phyloP scores from a whole-genome alignment of 257 asterid species.

The Ilex aquifolium region DNA sequence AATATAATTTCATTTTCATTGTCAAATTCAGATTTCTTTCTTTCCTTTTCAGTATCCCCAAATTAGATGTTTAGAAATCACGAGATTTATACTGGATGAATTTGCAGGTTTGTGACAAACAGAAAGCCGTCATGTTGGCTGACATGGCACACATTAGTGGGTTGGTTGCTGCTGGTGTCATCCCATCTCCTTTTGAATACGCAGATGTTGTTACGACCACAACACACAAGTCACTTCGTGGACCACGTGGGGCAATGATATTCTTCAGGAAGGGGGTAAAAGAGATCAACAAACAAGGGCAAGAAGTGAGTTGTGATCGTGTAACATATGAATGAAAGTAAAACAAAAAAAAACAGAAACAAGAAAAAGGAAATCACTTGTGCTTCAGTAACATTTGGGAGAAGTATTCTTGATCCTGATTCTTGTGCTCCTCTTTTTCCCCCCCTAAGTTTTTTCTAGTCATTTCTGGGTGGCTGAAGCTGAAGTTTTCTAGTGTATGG shows the following conservation, averaged over 20 bases:
- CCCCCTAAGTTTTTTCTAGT: not conserved
- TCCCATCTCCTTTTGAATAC: constrained; percentile 91
- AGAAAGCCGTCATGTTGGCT: constrained; percentile 78
- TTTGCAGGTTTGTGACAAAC: constrained; percentile 91
- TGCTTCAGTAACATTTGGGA: not conserved
- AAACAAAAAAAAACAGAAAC: not conserved
- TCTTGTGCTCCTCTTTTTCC: too few relatives aligned
- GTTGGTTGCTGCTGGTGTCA: constrained; percentile 95
- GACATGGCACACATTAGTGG: constrained; percentile 99
- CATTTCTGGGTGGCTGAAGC: not conserved
- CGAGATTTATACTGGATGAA: constrained; percentile 9
- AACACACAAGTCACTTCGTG: constrained; percentile 93
- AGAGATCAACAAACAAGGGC: constrained; percentile 81
- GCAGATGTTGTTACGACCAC: constrained; percentile 98
- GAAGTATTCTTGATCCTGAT: too few relatives aligned
- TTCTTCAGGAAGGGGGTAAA: constrained; percentile 88
- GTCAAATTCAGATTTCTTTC: not conserved
- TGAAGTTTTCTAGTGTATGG: not conserved
- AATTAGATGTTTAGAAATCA: not conserved
- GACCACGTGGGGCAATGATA: constrained; percentile 99
- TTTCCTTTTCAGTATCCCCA: not conserved
- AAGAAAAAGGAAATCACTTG: not conserved
- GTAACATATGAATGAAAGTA: not conserved
- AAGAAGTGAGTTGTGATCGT: constrained; percentile 60
- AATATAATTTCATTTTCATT: not conserved